Evolutionary conservation across 2,329 filamentous ascomycete genomes (phyloP), one percentile per base, ranked within the genome.

Genomic region (Penicillium freii): DNA sequence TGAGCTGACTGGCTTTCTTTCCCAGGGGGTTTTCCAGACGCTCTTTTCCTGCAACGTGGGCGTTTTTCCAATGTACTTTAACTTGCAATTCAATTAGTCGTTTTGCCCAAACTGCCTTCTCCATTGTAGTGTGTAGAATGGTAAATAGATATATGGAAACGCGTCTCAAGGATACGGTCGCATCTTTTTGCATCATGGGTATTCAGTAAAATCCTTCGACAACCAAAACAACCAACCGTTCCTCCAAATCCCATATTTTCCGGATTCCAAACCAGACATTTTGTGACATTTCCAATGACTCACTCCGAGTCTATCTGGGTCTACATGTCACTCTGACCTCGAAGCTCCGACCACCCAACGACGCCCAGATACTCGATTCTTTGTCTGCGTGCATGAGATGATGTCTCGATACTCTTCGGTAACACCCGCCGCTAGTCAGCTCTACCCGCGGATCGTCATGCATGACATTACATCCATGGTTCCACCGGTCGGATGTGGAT

Each of bases 371-470:
- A 17, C 48, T 23, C 42, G 11, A 2, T 11, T 40, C 54, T 56
- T 52, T 53, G 42, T 56, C 21, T 27, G 5, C 4, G 8, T 40
- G 27, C 25, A 55, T 39, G 46, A 58, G 45, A 42, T 55, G 56
- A 56, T 34, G 56, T 58, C 40, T 49, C 38, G 51, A 58, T 55
- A 50, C 29, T 47, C 56, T 55, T 51, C 47, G 46, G 23, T 43
- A 5, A 44, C 21, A 52, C 17, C 36, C 46, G 54, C n/a, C 34
- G 34, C 54, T 52, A 53, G 27, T 43, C 19, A 13, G 21, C 17
- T 21, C 40, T 27, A 48, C 38, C 55, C 55, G 43, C 15, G 19
- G 43, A 43, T 54, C 49, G 29, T 15, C 23, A 56, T n/a, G 21
- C 54, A n/a, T 21, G 15, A 5, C n/a, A n/a, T 21, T n/a, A 5